phyloP scores from a whole-genome alignment of 176 grass and related monocot species.

The Zea luxurians region DNA sequence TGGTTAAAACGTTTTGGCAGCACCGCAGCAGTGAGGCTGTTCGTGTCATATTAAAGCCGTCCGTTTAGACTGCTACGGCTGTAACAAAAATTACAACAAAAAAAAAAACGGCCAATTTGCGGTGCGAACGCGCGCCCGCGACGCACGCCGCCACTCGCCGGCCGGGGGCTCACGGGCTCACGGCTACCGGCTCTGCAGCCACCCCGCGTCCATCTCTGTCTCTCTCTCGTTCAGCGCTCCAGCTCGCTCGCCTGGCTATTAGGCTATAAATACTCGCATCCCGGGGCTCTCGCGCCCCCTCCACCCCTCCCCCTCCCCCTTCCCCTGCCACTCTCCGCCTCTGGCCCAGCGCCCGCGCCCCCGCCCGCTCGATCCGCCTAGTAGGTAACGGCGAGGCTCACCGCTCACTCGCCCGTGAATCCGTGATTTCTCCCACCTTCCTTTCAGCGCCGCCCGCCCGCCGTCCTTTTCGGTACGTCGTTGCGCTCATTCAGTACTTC shows the following conservation, averaged over 20 bases:
- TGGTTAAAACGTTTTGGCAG: too few species aligned
- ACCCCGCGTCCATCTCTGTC: background rate
- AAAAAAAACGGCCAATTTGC: too few species aligned
- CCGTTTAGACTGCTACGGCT: too few species aligned
- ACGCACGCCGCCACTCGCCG: background rate
- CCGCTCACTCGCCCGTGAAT: background rate
- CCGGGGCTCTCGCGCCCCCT: background rate
- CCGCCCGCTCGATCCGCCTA: background rate
- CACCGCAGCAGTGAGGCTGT: too few species aligned
- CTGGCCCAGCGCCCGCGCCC: background rate
- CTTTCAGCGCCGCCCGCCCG: conserved; percentile 62
- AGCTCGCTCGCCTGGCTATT: background rate
- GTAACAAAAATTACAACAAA: too few species aligned
- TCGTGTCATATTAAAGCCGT: too few species aligned
- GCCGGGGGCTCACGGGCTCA: background rate
- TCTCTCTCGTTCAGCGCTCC: too few species aligned
- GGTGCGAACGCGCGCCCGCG: too few species aligned
- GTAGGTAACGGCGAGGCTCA: background rate
- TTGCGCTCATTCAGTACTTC: too few species aligned
- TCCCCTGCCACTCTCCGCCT: background rate
- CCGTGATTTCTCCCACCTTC: background rate
- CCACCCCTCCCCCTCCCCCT: background rate
- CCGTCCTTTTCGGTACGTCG: too few species aligned
- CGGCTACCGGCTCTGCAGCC: too few species aligned
- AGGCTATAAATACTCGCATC: background rate